A percentile compares a stretch with the other conserved stretches of the same genome.
Evolutionary conservation across 2,329 filamentous ascomycete species (phyloP).

Genomic region (Monosporascus cannonballus): DNA sequence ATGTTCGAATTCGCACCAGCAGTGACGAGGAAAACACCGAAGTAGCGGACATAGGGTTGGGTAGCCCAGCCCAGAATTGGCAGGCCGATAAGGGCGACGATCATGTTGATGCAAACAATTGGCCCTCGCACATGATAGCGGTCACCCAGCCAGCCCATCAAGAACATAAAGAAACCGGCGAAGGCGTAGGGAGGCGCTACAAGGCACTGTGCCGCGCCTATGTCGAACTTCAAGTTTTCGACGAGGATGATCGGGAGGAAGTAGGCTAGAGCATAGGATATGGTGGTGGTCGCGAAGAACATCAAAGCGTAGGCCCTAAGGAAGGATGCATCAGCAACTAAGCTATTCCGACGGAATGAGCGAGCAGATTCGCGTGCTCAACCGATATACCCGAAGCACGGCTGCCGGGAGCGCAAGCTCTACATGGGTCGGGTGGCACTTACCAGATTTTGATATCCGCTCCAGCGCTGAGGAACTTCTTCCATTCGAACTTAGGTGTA

Average conservation of each 20-base stretch:
- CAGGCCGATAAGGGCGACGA: constrained; percentile 62
- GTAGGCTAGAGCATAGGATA: constrained; percentile 70
- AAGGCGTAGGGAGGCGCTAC: constrained; percentile 64
- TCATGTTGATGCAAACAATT: constrained; percentile 58
- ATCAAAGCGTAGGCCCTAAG: constrained; percentile 55
- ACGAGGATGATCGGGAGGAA: constrained; percentile 72
- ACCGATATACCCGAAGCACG: not conserved
- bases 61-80: constrained; percentile 65
- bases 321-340: constrained; percentile 36
- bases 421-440: not conserved
- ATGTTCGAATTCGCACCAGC: constrained; percentile 69
- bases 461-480: constrained; percentile 29
- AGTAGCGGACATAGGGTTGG: constrained; percentile 55
- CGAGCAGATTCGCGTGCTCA: not conserved
- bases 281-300: constrained; percentile 62
- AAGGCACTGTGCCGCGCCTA: constrained; percentile 62
- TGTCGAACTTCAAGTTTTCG: constrained; percentile 55
- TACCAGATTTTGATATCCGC: constrained; percentile 39
- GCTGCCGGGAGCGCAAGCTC: too few species aligned
- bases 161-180: constrained; percentile 57
- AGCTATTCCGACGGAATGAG: constrained; percentile 25
- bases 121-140: constrained; percentile 60
- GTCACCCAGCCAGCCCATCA: constrained; percentile 59
- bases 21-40: constrained; percentile 70
- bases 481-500: constrained; percentile 38